Conservation (phyloP, 2,329 filamentous ascomycete genomes). For the Fulvia fulva region DNA sequence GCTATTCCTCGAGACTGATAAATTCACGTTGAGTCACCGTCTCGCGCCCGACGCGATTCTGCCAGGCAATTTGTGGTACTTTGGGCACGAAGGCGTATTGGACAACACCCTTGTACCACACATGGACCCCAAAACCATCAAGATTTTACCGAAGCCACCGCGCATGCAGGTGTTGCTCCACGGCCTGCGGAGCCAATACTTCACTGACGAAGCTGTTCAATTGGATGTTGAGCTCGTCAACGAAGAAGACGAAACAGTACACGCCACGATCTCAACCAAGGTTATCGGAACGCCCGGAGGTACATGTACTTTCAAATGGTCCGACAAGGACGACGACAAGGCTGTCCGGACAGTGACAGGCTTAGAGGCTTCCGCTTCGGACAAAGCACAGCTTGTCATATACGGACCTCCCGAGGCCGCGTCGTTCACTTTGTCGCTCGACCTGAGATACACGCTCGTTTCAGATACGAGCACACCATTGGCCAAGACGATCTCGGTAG, state of each 20-base stretch:
- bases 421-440: slow-evolving; percentile 66
- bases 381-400: slow-evolving; percentile 24
- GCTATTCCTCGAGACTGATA: slow-evolving; percentile 59
- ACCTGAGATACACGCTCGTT: slow-evolving; percentile 71
- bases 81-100: slow-evolving; percentile 12
- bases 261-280: slow-evolving; percentile 59
- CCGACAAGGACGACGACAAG: slow-evolving; percentile 26
- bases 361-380: slow-evolving; percentile 11
- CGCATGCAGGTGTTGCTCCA: slow-evolving; percentile 75
- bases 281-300: slow-evolving; percentile 35
- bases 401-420: slow-evolving; percentile 43
- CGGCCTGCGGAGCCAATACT: slow-evolving; percentile 67
- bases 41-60: slow-evolving; percentile 38
- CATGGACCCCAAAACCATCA: slow-evolving; percentile 55
- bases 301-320: slow-evolving; percentile 23
- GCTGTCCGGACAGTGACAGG: slow-evolving; percentile 7
- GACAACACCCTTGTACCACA: slow-evolving; percentile 28
- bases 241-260: slow-evolving; percentile 74
- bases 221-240: slow-evolving; percentile 71
- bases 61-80: slow-evolving; percentile 12
- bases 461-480: slow-evolving; percentile 79
- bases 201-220: slow-evolving; percentile 72
- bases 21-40: slow-evolving; percentile 65
- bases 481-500: slow-evolving; percentile 65
- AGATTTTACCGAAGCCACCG: slow-evolving; percentile 81